Evolutionary conservation across 441 rosid species (phyloP).

Genomic region (Erysimum pusillum): DNA sequence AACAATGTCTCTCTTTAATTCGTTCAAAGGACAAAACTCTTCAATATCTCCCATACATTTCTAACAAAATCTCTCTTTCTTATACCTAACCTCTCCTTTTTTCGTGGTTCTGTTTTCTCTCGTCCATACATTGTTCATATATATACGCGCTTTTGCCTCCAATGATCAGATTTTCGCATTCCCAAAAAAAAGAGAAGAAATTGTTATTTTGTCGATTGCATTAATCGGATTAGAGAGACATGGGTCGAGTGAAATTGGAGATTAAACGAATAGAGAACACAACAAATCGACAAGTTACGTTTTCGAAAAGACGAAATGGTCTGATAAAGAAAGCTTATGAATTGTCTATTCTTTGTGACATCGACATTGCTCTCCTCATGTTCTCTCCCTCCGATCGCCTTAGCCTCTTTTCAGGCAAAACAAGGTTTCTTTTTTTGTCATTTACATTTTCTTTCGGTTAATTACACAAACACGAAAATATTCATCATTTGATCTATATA

Average conservation of each 20-base stretch:
- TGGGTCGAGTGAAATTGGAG: conserved; percentile 77
- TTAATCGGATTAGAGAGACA: conserved; percentile 35
- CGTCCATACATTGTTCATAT: conserved; percentile 39
- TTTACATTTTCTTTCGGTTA: too few relatives aligned
- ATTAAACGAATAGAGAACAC: conserved; percentile 72
- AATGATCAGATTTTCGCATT: conserved; percentile 14
- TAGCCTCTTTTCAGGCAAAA: conserved; percentile 69
- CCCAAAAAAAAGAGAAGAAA: not conserved
- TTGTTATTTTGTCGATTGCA: not conserved
- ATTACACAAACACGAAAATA: too few relatives aligned
- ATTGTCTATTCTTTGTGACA: conserved; percentile 72
- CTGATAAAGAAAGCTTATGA: conserved; percentile 89
- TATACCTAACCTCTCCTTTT: conserved; percentile 46
- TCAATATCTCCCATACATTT: conserved; percentile 42
- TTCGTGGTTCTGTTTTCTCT: conserved; percentile 39
- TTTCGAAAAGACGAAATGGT: conserved; percentile 86
- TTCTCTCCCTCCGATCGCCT: conserved; percentile 70
- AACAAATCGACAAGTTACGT: conserved; percentile 74
- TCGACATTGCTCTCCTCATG: conserved; percentile 78
- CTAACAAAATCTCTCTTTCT: conserved; percentile 37
- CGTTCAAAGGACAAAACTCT: conserved; percentile 34
- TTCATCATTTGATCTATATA: too few relatives aligned
- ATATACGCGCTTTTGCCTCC: conserved; percentile 6
- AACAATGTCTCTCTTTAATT: too few relatives aligned
- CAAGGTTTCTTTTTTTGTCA: too few relatives aligned